Conservation (phyloP, 495 filamentous ascomycete genomes). For the Amniculicola lignicola region DNA sequence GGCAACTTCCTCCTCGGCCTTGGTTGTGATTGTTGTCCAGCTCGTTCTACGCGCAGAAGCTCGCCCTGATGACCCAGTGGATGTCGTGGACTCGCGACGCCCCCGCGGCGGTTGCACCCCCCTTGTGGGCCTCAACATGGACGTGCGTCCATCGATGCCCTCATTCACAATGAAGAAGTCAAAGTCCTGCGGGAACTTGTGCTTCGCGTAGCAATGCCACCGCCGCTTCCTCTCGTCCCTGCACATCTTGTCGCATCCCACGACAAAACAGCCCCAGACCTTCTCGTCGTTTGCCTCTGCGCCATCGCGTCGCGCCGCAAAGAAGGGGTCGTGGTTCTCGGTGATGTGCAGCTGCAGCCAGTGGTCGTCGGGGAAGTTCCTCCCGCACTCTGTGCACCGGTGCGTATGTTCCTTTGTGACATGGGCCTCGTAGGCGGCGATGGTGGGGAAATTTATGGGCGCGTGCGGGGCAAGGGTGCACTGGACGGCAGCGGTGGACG, state of each 20-base stretch:
- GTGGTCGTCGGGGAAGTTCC: conserved; percentile 51
- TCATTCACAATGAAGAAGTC: conserved; percentile 86
- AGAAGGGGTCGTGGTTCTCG: conserved; percentile 85
- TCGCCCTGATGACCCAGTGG: no score
- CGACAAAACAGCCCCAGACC: conserved; percentile 88
- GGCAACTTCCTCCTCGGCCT: no score
- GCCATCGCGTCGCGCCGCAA: conserved; percentile 63
- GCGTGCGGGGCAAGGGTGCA: conserved; percentile 82
- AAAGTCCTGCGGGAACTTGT: conserved; percentile 88
- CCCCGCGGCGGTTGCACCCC: no score
- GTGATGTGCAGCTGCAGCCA: conserved; percentile 82
- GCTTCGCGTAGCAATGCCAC: conserved; percentile 88
- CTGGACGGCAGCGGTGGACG: conserved; percentile 49
- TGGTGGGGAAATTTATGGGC: conserved; percentile 64
- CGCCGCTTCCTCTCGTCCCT: conserved; percentile 76
- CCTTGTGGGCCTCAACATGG: conserved; percentile 68
- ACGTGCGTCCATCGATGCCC: conserved; percentile 79
- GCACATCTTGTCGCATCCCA: conserved; percentile 83
- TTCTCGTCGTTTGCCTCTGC: no score
- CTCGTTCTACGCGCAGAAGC: no score
- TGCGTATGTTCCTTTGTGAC: conserved; percentile 79
- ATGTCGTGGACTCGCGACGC: no score
- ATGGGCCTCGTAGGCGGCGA: conserved; percentile 83
- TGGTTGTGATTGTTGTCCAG: no score
- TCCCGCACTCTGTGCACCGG: conserved; percentile 75